These are phyloP conservation scores for Trichoderma hamatum DNA, from an alignment of 2,329 filamentous ascomycete species.

Conservation along the genomic window DNA sequence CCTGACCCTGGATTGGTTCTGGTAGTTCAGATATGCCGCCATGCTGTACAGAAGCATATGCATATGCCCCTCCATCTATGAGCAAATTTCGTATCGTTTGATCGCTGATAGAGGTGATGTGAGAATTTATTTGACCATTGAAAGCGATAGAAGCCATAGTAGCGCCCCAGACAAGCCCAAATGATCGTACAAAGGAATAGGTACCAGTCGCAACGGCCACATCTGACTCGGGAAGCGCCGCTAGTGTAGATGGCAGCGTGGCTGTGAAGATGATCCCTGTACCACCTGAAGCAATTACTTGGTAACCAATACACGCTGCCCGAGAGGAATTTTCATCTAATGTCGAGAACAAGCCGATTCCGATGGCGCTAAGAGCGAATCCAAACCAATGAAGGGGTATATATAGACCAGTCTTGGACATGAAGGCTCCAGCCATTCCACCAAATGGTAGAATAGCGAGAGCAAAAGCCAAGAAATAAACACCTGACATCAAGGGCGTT, in stretches of 20 bases:
- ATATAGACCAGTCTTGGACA: conserved; percentile 40
- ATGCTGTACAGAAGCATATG: conserved; percentile 39
- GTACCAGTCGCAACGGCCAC: conserved; percentile 44
- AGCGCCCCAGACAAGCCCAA: conserved; percentile 52
- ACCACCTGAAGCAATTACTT: conserved; percentile 46
- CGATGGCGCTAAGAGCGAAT: conserved; percentile 42
- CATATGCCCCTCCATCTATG: conserved; percentile 37
- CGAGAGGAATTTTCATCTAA: conserved; percentile 44
- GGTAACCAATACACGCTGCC: conserved; percentile 46
- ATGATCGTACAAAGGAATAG: conserved; percentile 50
- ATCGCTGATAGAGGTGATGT: conserved; percentile 25
- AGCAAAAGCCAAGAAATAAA: conserved; percentile 40
- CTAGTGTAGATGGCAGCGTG: conserved; percentile 49
- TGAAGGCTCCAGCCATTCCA: conserved; percentile 33
- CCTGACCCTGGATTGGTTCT: neutral
- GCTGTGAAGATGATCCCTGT: conserved; percentile 47
- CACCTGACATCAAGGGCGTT: conserved; percentile 38
- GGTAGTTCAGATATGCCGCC: conserved; percentile 39
- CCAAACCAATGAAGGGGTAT: conserved; percentile 40
- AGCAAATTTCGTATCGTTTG: conserved; percentile 24
- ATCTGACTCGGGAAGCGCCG: conserved; percentile 44
- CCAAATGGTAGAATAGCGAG: conserved; percentile 36
- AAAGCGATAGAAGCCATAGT: conserved; percentile 49
- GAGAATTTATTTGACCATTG: conserved; percentile 30
- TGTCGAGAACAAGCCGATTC: conserved; percentile 47